phyloP scores from a whole-genome alignment of 225 moss, liverwort and hornwort species.

The Polytrichum formosum region DNA sequence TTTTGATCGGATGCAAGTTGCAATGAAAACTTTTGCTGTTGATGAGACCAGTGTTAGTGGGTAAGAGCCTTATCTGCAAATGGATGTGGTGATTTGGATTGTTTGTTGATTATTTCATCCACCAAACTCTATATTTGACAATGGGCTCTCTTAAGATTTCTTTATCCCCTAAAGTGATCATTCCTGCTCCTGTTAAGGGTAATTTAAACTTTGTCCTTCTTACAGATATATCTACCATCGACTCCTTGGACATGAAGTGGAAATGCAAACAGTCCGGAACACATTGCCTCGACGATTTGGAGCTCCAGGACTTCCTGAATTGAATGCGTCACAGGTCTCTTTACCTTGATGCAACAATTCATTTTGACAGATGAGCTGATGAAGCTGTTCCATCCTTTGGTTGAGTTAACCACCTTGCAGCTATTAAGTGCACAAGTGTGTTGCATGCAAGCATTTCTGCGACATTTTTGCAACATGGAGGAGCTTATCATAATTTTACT shows the following conservation, averaged over 20 bases:
- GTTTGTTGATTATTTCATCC: no score
- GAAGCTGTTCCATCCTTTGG: background rate
- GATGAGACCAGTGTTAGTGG: conserved; percentile 99
- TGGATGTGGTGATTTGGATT: conserved; percentile 7
- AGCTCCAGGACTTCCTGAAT: conserved; percentile 93
- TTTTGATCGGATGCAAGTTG: conserved; percentile 98
- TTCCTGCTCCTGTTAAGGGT: no score
- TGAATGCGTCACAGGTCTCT: conserved; percentile 89
- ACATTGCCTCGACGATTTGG: conserved; percentile 91
- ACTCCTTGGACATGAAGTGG: conserved; percentile 88
- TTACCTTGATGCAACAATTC: no score
- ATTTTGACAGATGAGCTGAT: no score
- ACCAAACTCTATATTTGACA: background rate
- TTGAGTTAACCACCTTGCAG: background rate
- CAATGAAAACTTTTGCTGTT: conserved; percentile 99
- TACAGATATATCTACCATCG: conserved; percentile 95
- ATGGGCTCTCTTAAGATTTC: no score
- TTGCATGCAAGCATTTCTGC: no score
- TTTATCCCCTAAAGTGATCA: no score
- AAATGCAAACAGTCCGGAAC: conserved; percentile 84
- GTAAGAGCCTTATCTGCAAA: conserved; percentile 28
- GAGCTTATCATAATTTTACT: no score
- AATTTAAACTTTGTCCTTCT: no score
- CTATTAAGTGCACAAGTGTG: no score
- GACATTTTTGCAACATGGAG: no score